Evolutionary conservation across 2,329 filamentous ascomycete genomes (phyloP), one percentile per base, ranked within the genome.

Genomic region (Sporothrix inflata): DNA sequence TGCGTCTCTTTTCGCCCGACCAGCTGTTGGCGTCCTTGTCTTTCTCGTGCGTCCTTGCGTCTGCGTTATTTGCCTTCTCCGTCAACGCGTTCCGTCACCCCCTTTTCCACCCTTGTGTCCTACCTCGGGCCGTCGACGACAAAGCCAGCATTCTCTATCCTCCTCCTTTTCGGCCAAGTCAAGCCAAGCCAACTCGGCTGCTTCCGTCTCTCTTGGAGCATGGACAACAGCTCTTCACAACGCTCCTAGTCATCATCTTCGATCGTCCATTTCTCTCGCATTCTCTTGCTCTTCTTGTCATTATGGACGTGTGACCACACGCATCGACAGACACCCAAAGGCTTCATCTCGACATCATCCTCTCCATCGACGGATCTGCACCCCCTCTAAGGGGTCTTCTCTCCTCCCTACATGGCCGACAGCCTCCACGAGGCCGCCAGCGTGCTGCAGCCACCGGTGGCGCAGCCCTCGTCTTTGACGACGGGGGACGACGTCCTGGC

Each of bases 381-480:
- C 21, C 19, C 27, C 65, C 42, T 49, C 16, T 14, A 38, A 4
- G 45, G 65, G 65, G 14, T 24, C n/a, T 16, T 12, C 30, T 30
- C 5, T 8, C 34, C 49, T 12, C 38, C 38, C 49, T 71, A 19
- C 19, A 71, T 71, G 70, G 61, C 70, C 40, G 61, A 71, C 70
- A 67, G 70, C 70, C 61, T 49, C 61, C 61, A 40, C 70, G 70
- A 60, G 70, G 70, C 70, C 70, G 40, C 24, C 61, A 49, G 51
- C 42, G 34, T 12, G 47, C 69, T 71, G 69, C 57, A 34, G 34
- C 60, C 57, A 12, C 57, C 57, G n/a, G 21, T 45, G 53, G 19
- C 42, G 57, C 57, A 49, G 42, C 21, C 53, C 24, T 40, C 68
- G 42, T 51, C 42, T 11, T 24, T 34, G 19, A 19, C 19, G 42